Evolutionary conservation across 495 filamentous ascomycete species (phyloP).

Genomic region (Echria macrotheca): DNA sequence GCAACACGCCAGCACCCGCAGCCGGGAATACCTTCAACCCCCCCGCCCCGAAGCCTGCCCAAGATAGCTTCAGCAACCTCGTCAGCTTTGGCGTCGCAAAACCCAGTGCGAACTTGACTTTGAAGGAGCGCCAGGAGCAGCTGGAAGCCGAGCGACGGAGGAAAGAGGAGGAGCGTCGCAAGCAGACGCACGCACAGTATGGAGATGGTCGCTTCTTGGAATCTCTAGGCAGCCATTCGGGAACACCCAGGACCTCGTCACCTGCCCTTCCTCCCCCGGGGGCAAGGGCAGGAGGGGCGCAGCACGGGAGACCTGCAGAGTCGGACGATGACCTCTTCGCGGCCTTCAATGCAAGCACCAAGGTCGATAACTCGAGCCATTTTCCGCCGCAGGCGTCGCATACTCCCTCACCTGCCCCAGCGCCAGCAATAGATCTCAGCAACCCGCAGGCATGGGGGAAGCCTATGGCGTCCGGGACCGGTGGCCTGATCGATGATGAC

Average conservation of each 20-base stretch:
- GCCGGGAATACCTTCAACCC: conserved; percentile 45
- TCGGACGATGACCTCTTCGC: conserved; percentile 57
- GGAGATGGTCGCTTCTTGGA: conserved; percentile 72
- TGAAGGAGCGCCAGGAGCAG: conserved; percentile 79
- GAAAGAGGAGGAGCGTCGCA: conserved; percentile 67
- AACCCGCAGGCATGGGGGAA: conserved; percentile 35
- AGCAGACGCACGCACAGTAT: conserved; percentile 66
- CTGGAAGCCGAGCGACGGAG: conserved; percentile 70
- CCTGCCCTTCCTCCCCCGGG: conserved; percentile 27
- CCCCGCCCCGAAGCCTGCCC: conserved; percentile 55
- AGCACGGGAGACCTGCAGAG: conserved; percentile 29
- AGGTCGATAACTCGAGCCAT: conserved; percentile 55
- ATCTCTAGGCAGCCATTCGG: conserved; percentile 40
- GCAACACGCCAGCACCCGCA: conserved; percentile 57
- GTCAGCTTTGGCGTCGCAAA: conserved; percentile 71
- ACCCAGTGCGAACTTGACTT: conserved; percentile 61
- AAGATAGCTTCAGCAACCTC: conserved; percentile 86
- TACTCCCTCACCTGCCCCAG: conserved; percentile 23
- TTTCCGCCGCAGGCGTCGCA: conserved; percentile 43
- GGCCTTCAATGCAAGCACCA: conserved; percentile 53
- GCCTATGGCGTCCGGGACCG: conserved; percentile 14
- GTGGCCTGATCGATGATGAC: conserved; percentile 36
- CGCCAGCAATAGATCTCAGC: conserved; percentile 28
- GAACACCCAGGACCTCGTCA: conserved; percentile 31
- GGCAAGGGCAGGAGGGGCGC: conserved; percentile 6